phyloP scores from a whole-genome alignment of 2,329 filamentous ascomycete genomes.

The Xylaria sp. region DNA sequence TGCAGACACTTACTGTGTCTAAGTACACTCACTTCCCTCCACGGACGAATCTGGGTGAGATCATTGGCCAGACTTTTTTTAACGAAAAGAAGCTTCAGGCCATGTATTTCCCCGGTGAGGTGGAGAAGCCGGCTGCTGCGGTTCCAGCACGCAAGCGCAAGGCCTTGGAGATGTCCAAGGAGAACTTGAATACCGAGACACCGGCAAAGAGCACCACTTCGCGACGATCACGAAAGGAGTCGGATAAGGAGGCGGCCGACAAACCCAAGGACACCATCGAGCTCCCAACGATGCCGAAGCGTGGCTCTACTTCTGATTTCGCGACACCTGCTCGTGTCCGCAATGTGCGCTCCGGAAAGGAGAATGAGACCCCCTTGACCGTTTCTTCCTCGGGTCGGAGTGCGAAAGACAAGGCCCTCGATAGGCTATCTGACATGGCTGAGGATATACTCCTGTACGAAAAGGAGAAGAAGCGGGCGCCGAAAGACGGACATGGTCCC shows the following conservation, averaged over 20 bases:
- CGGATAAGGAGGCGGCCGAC: slow-evolving; percentile 39
- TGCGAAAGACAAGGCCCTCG: slow-evolving; percentile 80
- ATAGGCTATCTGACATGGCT: slow-evolving; percentile 68
- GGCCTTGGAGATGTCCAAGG: slow-evolving; percentile 45
- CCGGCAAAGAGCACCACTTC: slow-evolving; percentile 45
- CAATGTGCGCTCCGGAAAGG: slow-evolving; percentile 59
- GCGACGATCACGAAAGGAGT: slow-evolving; percentile 37
- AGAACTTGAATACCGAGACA: slow-evolving; percentile 45
- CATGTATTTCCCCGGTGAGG: slow-evolving; percentile 63
- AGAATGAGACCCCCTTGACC: slow-evolving; percentile 73
- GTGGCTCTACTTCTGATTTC: slow-evolving; percentile 31
- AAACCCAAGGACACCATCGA: slow-evolving; percentile 34
- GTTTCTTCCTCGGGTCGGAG: slow-evolving; percentile 69
- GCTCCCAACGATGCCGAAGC: slow-evolving; percentile 29
- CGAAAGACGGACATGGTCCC: slow-evolving; percentile 43
- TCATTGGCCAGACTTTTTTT: slow-evolving; percentile 83
- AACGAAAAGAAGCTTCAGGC: slow-evolving; percentile 57
- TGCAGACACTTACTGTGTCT: slow-evolving; percentile 64
- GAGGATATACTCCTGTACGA: slow-evolving; percentile 86
- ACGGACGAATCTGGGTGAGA: slow-evolving; percentile 85
- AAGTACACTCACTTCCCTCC: slow-evolving; percentile 83
- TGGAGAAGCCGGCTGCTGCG: slow-evolving; percentile 40
- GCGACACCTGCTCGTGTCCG: slow-evolving; percentile 51
- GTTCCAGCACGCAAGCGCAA: slow-evolving; percentile 45
- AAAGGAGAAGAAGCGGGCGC: slow-evolving; percentile 78